phyloP scores from a whole-genome alignment of 768 basidiomycete species.

The Trametes cingulata region DNA sequence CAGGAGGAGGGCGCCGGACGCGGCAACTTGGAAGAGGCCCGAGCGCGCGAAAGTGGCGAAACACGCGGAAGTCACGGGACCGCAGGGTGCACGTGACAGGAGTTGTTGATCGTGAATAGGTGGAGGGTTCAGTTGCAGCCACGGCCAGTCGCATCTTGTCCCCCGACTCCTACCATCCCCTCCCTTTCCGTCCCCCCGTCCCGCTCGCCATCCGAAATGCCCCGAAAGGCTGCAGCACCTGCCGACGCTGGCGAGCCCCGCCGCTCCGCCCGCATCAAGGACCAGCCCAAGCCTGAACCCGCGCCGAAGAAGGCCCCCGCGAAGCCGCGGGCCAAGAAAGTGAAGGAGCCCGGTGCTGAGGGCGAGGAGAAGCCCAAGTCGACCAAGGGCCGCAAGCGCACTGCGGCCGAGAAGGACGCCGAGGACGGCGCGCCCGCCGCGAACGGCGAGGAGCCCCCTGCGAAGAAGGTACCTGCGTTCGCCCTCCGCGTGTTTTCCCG shows the following conservation, averaged over 20 bases:
- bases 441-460: constrained; percentile 49
- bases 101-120: constrained; percentile 34
- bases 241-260: constrained; percentile 55
- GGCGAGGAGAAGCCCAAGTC: constrained; percentile 40
- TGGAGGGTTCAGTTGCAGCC: constrained; percentile 25
- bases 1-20: not conserved
- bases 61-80: constrained; percentile 23
- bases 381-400: constrained; percentile 57
- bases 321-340: constrained; percentile 59
- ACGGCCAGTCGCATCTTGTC: constrained; percentile 26
- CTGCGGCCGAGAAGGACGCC: constrained; percentile 40
- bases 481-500: constrained; percentile 12
- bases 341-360: constrained; percentile 36
- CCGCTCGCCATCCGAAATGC: constrained; percentile 44
- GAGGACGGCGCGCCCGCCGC: constrained; percentile 41
- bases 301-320: constrained; percentile 58
- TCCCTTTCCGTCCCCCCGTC: constrained; percentile 9
- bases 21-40: constrained; percentile 5
- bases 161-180: constrained; percentile 25
- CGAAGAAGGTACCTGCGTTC: constrained; percentile 58
- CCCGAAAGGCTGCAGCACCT: constrained; percentile 64
- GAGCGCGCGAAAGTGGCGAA: constrained; percentile 23
- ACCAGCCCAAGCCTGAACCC: constrained; percentile 57
- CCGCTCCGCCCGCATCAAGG: constrained; percentile 77
- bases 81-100: constrained; percentile 28